Evolutionary conservation across 2,329 filamentous ascomycete species (phyloP).

Genomic region (Eutypella sp.): DNA sequence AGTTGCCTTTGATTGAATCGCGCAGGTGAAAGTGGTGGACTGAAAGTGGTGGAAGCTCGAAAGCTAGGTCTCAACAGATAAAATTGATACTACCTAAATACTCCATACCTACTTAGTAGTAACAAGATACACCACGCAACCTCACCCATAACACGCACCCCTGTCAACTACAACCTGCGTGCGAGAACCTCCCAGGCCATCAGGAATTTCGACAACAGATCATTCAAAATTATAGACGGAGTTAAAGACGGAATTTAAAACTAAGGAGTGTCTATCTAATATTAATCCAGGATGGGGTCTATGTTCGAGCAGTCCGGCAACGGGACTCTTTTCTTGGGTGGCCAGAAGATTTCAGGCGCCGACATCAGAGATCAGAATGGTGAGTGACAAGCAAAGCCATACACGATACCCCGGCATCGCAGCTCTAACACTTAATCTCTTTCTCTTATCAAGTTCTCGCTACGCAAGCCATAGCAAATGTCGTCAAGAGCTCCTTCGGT

Average conservation of each 20-base stretch:
- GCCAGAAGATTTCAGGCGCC: slow-evolving; percentile 92
- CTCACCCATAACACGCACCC: no score
- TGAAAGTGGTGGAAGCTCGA: no score
- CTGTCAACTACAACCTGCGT: no score
- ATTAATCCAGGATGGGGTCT: slow-evolving; percentile 64
- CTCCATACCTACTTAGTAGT: background rate
- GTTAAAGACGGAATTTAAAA: no score
- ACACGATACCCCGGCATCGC: slow-evolving; percentile 1
- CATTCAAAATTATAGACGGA: no score
- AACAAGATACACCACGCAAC: slow-evolving; percentile 1
- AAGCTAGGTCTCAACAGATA: no score
- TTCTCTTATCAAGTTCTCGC: slow-evolving; percentile 74
- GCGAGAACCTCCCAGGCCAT: no score
- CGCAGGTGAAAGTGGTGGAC: no score
- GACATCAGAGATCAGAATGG: slow-evolving; percentile 98
- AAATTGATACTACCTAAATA: no score
- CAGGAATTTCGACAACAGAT: no score
- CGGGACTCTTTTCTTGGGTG: slow-evolving; percentile 93
- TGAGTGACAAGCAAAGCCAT: slow-evolving; percentile 35
- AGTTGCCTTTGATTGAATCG: no score
- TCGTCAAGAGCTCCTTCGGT: slow-evolving; percentile 97
- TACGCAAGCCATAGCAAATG: slow-evolving; percentile 96
- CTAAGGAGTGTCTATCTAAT: no score
- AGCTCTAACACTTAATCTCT: slow-evolving; percentile 15
- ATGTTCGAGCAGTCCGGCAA: slow-evolving; percentile 96